A percentile compares a stretch with the other conserved stretches of the same genome.
These are phyloP conservation scores for Pichia scutulata DNA, from an alignment of 805 yeast genomes.

Conservation along the genomic window DNA sequence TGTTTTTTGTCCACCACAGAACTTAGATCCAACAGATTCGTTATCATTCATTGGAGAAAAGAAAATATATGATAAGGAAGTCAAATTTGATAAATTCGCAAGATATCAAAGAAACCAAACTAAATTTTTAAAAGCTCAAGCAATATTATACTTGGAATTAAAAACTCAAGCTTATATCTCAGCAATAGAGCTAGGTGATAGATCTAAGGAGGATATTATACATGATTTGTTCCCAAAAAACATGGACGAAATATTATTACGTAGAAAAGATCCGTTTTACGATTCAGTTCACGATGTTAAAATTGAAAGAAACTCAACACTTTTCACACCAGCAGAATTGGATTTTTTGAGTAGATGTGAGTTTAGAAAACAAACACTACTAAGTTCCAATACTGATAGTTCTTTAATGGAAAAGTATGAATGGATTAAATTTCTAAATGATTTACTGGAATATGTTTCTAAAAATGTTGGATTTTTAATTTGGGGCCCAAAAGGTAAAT, in stretches of 20 bases:
- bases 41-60: slow-evolving; percentile 22
- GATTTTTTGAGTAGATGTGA: slow-evolving; percentile 74
- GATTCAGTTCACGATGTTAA: slow-evolving; percentile 11
- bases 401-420: slow-evolving; percentile 65
- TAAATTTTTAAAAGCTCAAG: slow-evolving; percentile 67
- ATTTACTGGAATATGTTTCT: slow-evolving; percentile 67
- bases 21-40: slow-evolving; percentile 38
- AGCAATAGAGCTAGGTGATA: slow-evolving; percentile 61
- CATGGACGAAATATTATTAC: slow-evolving; percentile 41
- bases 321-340: slow-evolving; percentile 64
- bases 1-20: slow-evolving; percentile 75
- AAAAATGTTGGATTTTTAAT: slow-evolving; percentile 65
- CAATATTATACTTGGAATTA: slow-evolving; percentile 70
- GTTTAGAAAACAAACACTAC: slow-evolving; percentile 57
- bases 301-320: slow-evolving; percentile 24
- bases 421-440: slow-evolving; percentile 79
- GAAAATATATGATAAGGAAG: slow-evolving; percentile 11
- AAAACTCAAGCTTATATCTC: slow-evolving; percentile 95
- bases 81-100: slow-evolving; percentile 3
- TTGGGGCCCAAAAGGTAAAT: slow-evolving; percentile 48
- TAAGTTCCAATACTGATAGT: slow-evolving; percentile 38
- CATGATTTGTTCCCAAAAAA: slow-evolving; percentile 69
- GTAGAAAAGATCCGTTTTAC: slow-evolving; percentile 30
- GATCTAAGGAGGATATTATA: slow-evolving; percentile 57
- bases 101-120: slow-evolving; percentile 20